Percentiles rank a stretch among this genome's conserved stretches.
Evolutionary conservation across 2,329 filamentous ascomycete species (phyloP).

Genomic region (Teratosphaeriaceae sp.): DNA sequence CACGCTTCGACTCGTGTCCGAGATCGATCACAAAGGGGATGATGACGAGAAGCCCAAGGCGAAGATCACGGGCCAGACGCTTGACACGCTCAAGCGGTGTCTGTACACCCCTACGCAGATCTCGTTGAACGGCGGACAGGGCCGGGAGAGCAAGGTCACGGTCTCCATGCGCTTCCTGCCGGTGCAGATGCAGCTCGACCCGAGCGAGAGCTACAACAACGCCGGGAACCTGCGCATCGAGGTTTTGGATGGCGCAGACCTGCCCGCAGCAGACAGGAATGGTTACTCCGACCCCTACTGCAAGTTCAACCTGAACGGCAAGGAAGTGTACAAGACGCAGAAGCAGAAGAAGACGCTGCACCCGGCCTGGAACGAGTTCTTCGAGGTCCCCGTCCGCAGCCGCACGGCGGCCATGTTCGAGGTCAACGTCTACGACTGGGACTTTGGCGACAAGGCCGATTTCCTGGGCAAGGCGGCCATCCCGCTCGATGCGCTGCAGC

Average conservation of each 20-base stretch:
- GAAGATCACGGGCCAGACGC: slow-evolving; percentile 74
- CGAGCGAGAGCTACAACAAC: slow-evolving; percentile 97
- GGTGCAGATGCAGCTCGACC: slow-evolving; percentile 87
- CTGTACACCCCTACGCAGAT: slow-evolving; percentile 86
- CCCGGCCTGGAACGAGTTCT: slow-evolving; percentile 93
- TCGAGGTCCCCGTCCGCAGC: slow-evolving; percentile 75
- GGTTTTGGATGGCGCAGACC: slow-evolving; percentile 73
- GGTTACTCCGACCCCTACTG: slow-evolving; percentile 96
- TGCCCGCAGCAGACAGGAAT: slow-evolving; percentile 93
- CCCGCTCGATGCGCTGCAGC: slow-evolving; percentile 72
- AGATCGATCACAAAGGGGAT: slow-evolving; percentile 65
- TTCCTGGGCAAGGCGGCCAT: slow-evolving; percentile 73
- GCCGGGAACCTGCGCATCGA: slow-evolving; percentile 95
- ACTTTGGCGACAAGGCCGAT: slow-evolving; percentile 93
- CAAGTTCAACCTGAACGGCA: slow-evolving; percentile 85
- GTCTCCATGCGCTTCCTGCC: slow-evolving; percentile 94
- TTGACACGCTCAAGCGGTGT: slow-evolving; percentile 73
- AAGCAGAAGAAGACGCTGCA: slow-evolving; percentile 94
- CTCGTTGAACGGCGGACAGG: slow-evolving; percentile 70
- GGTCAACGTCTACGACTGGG: slow-evolving; percentile 86
- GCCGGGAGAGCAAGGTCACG: slow-evolving; percentile 69
- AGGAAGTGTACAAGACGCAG: slow-evolving; percentile 92
- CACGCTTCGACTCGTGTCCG: slow-evolving; percentile 78
- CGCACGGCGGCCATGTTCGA: slow-evolving; percentile 78
- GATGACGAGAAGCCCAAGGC: slow-evolving; percentile 71